Percentiles rank a stretch among this genome's conserved stretches.
phyloP scores from a whole-genome alignment of 2,329 filamentous ascomycete species.

The Apiospora koreana region DNA sequence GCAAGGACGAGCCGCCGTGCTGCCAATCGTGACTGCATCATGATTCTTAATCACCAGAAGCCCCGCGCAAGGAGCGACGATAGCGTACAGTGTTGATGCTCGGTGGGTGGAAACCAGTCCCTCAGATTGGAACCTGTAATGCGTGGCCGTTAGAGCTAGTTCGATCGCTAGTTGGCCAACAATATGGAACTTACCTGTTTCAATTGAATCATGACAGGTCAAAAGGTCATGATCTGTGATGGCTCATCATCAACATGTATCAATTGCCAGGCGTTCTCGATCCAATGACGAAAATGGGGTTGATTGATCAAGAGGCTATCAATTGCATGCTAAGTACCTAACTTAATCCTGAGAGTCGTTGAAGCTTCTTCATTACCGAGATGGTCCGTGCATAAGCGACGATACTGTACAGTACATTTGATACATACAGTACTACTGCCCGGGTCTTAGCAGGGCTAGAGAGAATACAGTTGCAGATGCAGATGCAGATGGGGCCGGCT shows the following conservation, averaged over 20 bases:
- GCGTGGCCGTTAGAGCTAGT: not conserved
- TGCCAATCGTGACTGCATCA: slow-evolving; percentile 8
- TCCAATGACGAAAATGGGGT: not conserved
- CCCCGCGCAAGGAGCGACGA: not conserved
- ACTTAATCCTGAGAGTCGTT: not conserved
- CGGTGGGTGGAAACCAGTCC: not conserved
- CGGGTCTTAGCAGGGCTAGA: not conserved
- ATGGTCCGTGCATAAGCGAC: not conserved
- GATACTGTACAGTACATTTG: no score
- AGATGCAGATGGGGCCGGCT: not conserved
- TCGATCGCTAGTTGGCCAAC: not conserved
- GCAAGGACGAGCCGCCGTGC: not conserved
- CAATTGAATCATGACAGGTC: not conserved
- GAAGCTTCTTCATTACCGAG: not conserved
- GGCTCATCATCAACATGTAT: not conserved
- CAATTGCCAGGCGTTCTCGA: not conserved
- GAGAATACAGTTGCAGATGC: not conserved
- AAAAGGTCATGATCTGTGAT: not conserved
- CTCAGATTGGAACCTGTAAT: not conserved
- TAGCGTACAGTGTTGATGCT: not conserved
- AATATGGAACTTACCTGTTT: not conserved
- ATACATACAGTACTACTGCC: not conserved
- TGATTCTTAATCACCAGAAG: not conserved
- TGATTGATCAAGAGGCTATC: not conserved
- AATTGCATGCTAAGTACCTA: not conserved